A percentile compares a stretch with the other conserved stretches of the same genome.
These are phyloP conservation scores for Chloromonas sp. DNA, from an alignment of 163 green algal genomes.

Conservation along the genomic window DNA sequence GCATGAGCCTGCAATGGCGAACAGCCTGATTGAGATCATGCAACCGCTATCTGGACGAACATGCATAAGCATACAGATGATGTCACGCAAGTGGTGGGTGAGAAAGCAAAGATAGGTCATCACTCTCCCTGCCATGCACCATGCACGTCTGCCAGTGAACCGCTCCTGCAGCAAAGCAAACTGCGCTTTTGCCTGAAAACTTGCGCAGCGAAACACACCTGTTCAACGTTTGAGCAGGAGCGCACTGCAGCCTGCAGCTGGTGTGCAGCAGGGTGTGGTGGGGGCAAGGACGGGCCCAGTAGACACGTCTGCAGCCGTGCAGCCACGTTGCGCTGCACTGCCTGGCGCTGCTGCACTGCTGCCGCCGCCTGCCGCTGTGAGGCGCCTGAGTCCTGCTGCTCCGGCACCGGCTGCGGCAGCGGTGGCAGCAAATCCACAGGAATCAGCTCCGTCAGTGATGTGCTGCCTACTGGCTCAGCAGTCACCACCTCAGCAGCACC, in stretches of 20 bases:
- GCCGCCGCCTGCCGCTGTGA: too few species aligned
- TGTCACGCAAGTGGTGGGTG: not conserved
- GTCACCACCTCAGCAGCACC: too few species aligned
- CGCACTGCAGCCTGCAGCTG: not conserved
- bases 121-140: too few species aligned
- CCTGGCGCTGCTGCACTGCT: not conserved
- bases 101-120: too few species aligned
- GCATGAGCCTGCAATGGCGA: not conserved
- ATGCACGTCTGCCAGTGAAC: too few species aligned
- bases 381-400: not conserved
- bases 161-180: not conserved
- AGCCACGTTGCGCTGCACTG: not conserved
- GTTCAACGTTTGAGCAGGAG: too few species aligned
- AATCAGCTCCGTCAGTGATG: not conserved
- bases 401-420: not conserved
- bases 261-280: not conserved
- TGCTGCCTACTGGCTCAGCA: too few species aligned
- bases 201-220: not conserved
- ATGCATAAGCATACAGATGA: not conserved
- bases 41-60: not conserved
- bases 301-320: not conserved
- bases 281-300: not conserved
- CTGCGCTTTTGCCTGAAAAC: not conserved
- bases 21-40: not conserved
- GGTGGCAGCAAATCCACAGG: not conserved